Base-by-base conservation (phyloP, 306 rosid genomes). In the Prunus mongolica region DNA sequence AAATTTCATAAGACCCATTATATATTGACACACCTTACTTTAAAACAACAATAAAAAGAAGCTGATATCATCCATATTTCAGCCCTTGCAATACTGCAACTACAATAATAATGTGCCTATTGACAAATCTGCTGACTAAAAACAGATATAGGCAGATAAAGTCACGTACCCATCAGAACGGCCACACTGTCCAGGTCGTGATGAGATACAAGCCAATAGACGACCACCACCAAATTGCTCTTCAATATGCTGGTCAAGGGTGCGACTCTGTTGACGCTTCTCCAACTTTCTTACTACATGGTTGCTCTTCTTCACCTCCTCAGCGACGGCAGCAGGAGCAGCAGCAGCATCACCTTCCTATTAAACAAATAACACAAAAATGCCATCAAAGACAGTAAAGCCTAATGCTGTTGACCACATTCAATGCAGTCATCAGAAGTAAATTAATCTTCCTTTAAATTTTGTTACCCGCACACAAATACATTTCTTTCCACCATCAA, bases 131-230 rank as follows among this genome's bases (percentile, higher is more conserved):
- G 19, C 30, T 0, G 27, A 38, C 2, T 2, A 22, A 11, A 64
- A 57, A 61, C 1, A 13, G 16, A 49, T 4, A 56, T 2, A 67
- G 58, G 64, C 3, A 8, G 30, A 18, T 27, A 18, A 49, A 19
- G 67, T 63, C 30, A 55, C 86, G 5, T 83, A 85, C 91, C 91
- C 91, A 83, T 88, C 89, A 27, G 83, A 54, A 77, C 91, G 91
- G 49, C 91, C 91, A 51, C 92, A 86, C 62, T 88, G 89, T 20
- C 92, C 90, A 69, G 90, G 92, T 25, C 92, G 76, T 27, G 88
- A 88, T 69, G 92, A 84, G 76, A 88, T 88, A 65, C 88, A 86
- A 47, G 89, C 92, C 78, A 88, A 65, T 3, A 88, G 81, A 75
- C 92, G 88, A 68, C 92, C 89, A 32, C 88, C 73, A 3, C 87